A percentile compares a stretch with the other conserved stretches of the same genome.
phyloP scores from a whole-genome alignment of 2,329 filamentous ascomycete genomes.

The Massarina eburnea region DNA sequence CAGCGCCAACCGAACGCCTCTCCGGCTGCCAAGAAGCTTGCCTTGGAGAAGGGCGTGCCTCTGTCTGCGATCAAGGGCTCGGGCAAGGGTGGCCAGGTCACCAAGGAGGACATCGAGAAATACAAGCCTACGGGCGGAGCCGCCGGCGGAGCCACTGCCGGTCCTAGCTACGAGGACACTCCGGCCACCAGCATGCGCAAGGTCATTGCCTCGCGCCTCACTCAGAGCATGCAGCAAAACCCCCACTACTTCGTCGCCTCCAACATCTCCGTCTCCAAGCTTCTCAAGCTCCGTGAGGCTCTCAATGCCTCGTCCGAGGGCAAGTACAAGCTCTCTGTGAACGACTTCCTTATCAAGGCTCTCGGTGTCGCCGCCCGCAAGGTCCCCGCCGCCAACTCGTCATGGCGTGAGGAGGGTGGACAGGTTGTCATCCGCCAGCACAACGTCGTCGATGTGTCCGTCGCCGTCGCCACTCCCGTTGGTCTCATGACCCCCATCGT shows the following conservation, averaged over 20 bases:
- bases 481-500: slow-evolving; percentile 98
- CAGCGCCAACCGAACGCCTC: slow-evolving; percentile 77
- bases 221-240: slow-evolving; percentile 87
- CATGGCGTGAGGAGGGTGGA: slow-evolving; percentile 80
- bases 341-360: slow-evolving; percentile 99
- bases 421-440: slow-evolving; percentile 83
- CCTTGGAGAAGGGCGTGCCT: slow-evolving; percentile 79
- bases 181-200: slow-evolving; percentile 94
- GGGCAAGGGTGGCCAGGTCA: slow-evolving; percentile 83
- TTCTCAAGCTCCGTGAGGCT: slow-evolving; percentile 91
- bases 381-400: slow-evolving; percentile 93
- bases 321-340: slow-evolving; percentile 99
- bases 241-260: slow-evolving; percentile 98
- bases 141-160: slow-evolving; percentile 55
- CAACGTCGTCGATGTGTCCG: slow-evolving; percentile 90
- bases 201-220: slow-evolving; percentile 89
- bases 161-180: slow-evolving; percentile 76
- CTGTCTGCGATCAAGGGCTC: slow-evolving; percentile 81
- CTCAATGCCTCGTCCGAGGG: slow-evolving; percentile 87
- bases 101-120: slow-evolving; percentile 92
- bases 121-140: slow-evolving; percentile 59
- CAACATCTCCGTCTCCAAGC: slow-evolving; percentile 87
- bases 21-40: slow-evolving; percentile 76
- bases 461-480: slow-evolving; percentile 88
- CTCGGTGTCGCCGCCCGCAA: slow-evolving; percentile 85